These are phyloP conservation scores for Orbilia quercus DNA, from an alignment of 2,329 filamentous ascomycete species.

Conservation along the genomic window DNA sequence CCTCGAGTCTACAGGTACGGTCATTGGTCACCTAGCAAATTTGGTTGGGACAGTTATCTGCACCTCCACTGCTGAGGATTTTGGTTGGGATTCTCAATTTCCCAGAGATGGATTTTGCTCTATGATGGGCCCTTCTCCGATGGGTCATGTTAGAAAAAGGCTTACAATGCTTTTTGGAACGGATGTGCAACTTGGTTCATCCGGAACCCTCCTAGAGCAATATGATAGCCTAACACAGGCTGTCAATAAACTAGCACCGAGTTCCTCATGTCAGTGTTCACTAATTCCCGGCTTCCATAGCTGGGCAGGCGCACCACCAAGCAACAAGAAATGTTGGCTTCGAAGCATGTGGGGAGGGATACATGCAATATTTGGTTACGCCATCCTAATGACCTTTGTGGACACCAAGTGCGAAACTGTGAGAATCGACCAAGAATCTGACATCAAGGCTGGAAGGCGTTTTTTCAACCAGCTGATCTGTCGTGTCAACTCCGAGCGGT, in stretches of 20 bases:
- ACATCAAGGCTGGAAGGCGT: not conserved
- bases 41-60: not conserved
- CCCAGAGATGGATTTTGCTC: not conserved
- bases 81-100: not conserved
- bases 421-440: not conserved
- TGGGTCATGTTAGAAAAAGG: not conserved
- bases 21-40: not conserved
- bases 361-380: slow-evolving; percentile 3
- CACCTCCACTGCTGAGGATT: not conserved
- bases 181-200: not conserved
- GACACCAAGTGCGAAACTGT: not conserved
- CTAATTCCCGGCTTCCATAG: not conserved
- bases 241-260: not conserved
- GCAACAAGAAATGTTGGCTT: not conserved
- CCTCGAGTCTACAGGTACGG: not conserved
- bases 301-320: not conserved
- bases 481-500: not conserved
- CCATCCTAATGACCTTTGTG: not conserved
- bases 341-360: slow-evolving; percentile 11
- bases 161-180: not conserved
- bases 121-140: not conserved
- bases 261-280: not conserved
- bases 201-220: not conserved
- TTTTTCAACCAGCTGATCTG: not conserved
- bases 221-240: not conserved